Evolutionary conservation across 768 basidiomycete genomes (phyloP), one percentile per base, ranked within the genome.

Genomic region (Mycena filopes): DNA sequence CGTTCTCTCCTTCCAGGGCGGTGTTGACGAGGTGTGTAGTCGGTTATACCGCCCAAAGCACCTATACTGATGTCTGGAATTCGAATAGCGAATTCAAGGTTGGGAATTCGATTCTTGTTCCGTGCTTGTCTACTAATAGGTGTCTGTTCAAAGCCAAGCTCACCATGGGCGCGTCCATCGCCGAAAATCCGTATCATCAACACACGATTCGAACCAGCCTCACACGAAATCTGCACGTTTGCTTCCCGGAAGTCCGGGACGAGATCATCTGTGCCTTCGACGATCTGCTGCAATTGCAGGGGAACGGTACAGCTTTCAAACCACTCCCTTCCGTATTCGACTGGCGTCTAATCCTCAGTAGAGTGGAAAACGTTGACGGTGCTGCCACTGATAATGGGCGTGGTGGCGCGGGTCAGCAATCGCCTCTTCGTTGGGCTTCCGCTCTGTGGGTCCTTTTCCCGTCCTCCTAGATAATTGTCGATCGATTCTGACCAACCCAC

Each of bases 351-450:
- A 26, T 11, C 6, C n/a, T 16, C 25, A 5, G 12, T 12, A 84
- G 83, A 81, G n/a, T 86, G 84, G 85, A 71, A 71, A 13, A 67
- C 66, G 3, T 54, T 83, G 9, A 69, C 71, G 0, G 75, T 68
- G 2, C 31, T 77, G 9, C 67, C 74, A 1, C 68, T 60, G 0
- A 67, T 78, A 11, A 76, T 71, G 60, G 63, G 75, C 29, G 70
- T 86, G 18, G 70, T 87, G 13, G 75, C 78, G 38, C 78, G 83
- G 41, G 72, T 76, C 4, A 81, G 73, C 50, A 85, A 83, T 64
- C 79, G 87, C 20, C 48, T 80, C 0, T 83, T 87, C 56, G 81
- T 87, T 7, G 87, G 86, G 0, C 71, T 80, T 31, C 84, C 85
- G 3, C 53, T 83, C 2, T 86, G 86, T 84, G 46, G 26, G 80